These are phyloP conservation scores for Mortierella sp. DNA, from an alignment of 371 early-diverging fungal genomes.

Conservation along the genomic window DNA sequence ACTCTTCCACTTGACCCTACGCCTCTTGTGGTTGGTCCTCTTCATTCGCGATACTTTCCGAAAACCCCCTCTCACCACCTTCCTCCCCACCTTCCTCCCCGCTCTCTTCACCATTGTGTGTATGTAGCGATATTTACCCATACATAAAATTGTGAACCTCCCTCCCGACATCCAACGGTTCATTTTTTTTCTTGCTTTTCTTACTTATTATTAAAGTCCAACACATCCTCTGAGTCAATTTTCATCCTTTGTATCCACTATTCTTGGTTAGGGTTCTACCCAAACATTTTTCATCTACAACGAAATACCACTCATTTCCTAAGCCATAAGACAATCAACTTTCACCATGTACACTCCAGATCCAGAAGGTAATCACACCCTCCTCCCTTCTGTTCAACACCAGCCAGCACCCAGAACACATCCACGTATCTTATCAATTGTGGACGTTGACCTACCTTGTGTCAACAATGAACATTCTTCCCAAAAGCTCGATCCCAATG, in stretches of 20 bases:
- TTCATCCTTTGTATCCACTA: neutral
- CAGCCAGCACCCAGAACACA: neutral
- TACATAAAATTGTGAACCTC: neutral
- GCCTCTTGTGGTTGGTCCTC: no score
- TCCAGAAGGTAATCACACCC: slow-evolving; percentile 24
- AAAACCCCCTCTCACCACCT: neutral
- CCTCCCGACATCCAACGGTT: neutral
- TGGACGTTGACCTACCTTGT: neutral
- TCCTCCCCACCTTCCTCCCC: no score
- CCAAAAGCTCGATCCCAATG: no score
- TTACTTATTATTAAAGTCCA: neutral
- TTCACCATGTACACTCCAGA: slow-evolving; percentile 25
- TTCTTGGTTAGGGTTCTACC: neutral
- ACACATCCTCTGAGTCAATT: neutral
- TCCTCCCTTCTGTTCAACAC: neutral
- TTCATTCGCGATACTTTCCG: no score
- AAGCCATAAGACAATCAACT: neutral
- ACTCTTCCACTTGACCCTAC: no score
- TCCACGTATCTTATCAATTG: neutral
- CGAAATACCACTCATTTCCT: neutral
- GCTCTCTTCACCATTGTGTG: neutral
- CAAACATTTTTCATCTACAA: neutral
- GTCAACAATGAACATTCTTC: neutral
- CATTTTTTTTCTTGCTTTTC: neutral
- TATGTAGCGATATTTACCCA: neutral